Conservation (phyloP, 2,329 filamentous ascomycete species). For the Penicillium sp. region DNA sequence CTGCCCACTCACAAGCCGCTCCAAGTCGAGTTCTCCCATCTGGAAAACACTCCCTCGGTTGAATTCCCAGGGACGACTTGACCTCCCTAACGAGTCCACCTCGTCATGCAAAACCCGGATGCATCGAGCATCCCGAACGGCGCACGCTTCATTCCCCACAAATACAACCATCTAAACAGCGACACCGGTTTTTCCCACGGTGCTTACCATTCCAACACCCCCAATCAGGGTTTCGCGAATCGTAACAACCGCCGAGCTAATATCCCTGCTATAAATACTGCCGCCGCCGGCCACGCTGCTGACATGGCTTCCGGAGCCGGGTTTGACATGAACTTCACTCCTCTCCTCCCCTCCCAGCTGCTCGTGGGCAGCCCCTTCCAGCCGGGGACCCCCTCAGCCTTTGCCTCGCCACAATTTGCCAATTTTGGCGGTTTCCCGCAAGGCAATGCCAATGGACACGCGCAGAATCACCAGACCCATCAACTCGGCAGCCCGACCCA, state of each 20-base stretch:
- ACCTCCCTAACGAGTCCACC: conserved; percentile 33
- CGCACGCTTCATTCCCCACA: conserved; percentile 67
- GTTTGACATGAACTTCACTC: conserved; percentile 98
- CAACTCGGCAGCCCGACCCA: conserved; percentile 74
- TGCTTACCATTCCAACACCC: conserved; percentile 82
- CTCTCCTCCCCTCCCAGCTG: conserved; percentile 89
- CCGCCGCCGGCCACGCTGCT: conserved; percentile 60
- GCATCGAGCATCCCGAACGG: conserved; percentile 63
- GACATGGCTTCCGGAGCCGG: conserved; percentile 85
- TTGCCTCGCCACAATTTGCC: conserved; percentile 89
- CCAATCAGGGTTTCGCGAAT: conserved; percentile 74
- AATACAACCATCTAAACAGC: conserved; percentile 62
- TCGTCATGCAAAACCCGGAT: conserved; percentile 86
- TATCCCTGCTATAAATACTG: conserved; percentile 91
- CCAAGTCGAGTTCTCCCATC: neutral
- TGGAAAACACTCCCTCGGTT: conserved; percentile 2
- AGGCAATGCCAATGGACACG: conserved; percentile 55
- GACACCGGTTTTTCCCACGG: conserved; percentile 90
- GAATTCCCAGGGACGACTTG: neutral
- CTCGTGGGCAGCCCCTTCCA: conserved; percentile 96
- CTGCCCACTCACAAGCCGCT: conserved; percentile 13
- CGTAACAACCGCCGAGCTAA: conserved; percentile 80
- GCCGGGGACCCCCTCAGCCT: conserved; percentile 86
- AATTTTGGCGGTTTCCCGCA: conserved; percentile 77
- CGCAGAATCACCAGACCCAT: conserved; percentile 62